Base-by-base conservation (phyloP, 108 stramenopile genomes). In the Fistulifera pelliculosa region DNA sequence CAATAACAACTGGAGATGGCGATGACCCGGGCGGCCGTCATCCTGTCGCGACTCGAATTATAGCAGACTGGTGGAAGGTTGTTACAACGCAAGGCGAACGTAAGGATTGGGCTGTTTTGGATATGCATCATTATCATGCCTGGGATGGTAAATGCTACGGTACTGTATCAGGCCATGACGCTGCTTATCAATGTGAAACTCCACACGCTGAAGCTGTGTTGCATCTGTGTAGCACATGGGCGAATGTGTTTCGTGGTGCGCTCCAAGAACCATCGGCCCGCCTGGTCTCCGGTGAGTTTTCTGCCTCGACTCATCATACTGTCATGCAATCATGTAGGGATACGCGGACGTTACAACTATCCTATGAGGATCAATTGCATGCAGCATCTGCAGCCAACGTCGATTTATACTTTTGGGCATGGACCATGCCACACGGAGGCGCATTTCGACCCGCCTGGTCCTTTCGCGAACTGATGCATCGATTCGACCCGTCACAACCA, bases 91-190 rank as follows among this genome's bases (percentile, higher is more conserved):
- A 63, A n/a, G 49, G 64, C 17, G 85, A 87, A 58, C 76, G 85
- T 24, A 23, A 58, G 16, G 49, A 41, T 24, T 87, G 80, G 80
- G 78, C 77, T 10, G 69, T 83, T 4, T 65, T 87, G 58, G 85
- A 87, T 51, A 74, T 87, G 13, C 85, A 87, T 65, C 80, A 82
- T 47, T 87, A 87, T 38, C 79, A 87, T 52, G 79, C 85, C 1
- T 87, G 85, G 85, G 74, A 68, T 10, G 11, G 50, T 3, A 44
- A 53, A n/a, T 87, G 85, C 39, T 62, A 61, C 12, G 85, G 85
- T 22, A 66, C 76, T 1, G 81, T 81, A 50, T 54, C 67, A 0
- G 75, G 77, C 49, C 61, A 59, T 15, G 58, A 55, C 1, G 62
- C 28, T 0, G 16, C 16, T 8, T 17, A 5, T 17, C 68, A 57